Evolutionary conservation across 2,329 filamentous ascomycete species (phyloP), one percentile per base, ranked within the genome.

Genomic region (Aspergillus glaucus): DNA sequence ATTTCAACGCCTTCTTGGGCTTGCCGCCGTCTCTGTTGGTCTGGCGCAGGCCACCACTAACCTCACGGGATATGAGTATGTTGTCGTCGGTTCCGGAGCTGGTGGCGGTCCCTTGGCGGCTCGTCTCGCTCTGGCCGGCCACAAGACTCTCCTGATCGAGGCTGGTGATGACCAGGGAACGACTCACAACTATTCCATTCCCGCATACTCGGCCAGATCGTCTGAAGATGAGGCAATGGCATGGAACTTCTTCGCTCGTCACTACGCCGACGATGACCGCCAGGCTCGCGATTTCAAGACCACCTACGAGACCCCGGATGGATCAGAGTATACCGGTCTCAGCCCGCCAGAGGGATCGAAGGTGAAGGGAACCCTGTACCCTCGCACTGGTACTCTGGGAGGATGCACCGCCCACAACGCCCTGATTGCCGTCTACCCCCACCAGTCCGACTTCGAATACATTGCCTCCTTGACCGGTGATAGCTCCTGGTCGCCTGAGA

Each of bases 331-430:
- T 57, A 77, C 74, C 14, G 80, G 81, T 12, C 63, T 75, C 6
- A 67, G 72, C 49, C 79, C 78, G 1, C 81, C 81, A 0, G 64
- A 66, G 5, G 78, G 76, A 10, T 77, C 80, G 1, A 71, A 60
- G 3, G 64, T 74, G 52, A 71, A 77, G 54, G 81, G 81, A 3
- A 77, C 76, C 12, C 68, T 79, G 7, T 85, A 84, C 56, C 80
- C 80, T 8, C 75, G 81, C 12, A 72, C 78, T 3, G 78, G 75
- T 17, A 78, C 73, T 3, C 66, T 83, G 1, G 79, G 80, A 46
- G 80, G 80, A 4, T 82, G 80, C 63, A 76, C 79, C 1, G 75
- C 77, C 4, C 82, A 86, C 65, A 82, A 84, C 41, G 81, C 80
- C 6, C 64, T 83, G 41, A 77, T 85, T 44, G 73, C 77, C 14